These are phyloP conservation scores for Lichenothelia convexa DNA, from an alignment of 495 filamentous ascomycete species.

Conservation along the genomic window DNA sequence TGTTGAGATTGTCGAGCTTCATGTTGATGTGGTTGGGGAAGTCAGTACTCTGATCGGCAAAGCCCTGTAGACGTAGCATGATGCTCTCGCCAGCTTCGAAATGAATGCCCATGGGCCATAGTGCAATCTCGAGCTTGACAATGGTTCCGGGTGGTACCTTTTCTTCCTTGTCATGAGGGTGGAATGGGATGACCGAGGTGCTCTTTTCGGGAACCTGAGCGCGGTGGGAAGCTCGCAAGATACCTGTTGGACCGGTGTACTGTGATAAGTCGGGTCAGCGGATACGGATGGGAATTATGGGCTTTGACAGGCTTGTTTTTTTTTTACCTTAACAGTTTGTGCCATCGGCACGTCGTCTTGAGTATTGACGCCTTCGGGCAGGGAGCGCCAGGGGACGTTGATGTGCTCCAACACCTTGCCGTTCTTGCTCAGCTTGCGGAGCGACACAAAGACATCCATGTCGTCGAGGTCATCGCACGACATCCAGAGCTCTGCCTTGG, in stretches of 20 bases:
- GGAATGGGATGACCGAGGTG: neutral
- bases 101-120: neutral
- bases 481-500: constrained; percentile 25
- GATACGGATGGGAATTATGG: too few species aligned
- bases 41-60: neutral
- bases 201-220: neutral
- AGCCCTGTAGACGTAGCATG: neutral
- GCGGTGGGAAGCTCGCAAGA: neutral
- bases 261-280: too few species aligned
- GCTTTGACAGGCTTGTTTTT: too few species aligned
- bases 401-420: constrained; percentile 6
- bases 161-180: neutral
- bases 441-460: constrained; percentile 22
- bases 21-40: too few species aligned
- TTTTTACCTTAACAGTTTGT: neutral
- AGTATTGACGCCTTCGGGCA: neutral
- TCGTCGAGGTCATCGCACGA: constrained; percentile 23
- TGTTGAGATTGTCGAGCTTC: neutral
- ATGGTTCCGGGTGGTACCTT: neutral
- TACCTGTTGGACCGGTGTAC: neutral
- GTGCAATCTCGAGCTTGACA: neutral
- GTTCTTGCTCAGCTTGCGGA: constrained; percentile 22
- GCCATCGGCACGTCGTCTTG: neutral
- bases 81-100: neutral
- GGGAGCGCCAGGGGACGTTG: neutral